A percentile compares a stretch with the other conserved stretches of the same genome.
Evolutionary conservation across 441 rosid genomes (phyloP).

Genomic region (Dalechampia spathulata): DNA sequence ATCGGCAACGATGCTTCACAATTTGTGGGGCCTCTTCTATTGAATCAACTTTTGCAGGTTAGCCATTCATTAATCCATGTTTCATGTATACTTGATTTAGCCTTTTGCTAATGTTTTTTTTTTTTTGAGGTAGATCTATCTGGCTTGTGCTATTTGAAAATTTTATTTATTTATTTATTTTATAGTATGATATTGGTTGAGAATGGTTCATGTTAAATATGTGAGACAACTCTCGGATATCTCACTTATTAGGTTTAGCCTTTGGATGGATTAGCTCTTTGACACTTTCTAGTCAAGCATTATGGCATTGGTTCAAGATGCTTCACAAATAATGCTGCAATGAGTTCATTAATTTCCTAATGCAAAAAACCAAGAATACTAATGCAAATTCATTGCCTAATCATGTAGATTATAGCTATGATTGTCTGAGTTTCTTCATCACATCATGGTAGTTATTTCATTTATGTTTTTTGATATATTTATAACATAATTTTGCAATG

Average conservation of each 20-base stretch:
- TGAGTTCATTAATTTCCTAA: not conserved
- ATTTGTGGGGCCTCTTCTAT: slow-evolving; percentile 88
- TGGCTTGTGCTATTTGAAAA: not conserved
- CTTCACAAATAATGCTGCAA: not conserved
- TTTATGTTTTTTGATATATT: too few relatives aligned
- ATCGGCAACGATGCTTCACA: slow-evolving; percentile 93
- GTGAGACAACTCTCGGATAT: too few relatives aligned
- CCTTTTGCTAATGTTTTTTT: slow-evolving; percentile 3
- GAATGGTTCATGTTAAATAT: not conserved
- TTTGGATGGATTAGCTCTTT: too few relatives aligned
- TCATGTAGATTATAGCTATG: not conserved
- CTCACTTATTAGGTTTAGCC: too few relatives aligned
- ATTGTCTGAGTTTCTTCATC: not conserved
- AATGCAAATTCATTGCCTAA: not conserved
- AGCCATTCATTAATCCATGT: slow-evolving; percentile 17
- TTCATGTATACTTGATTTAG: slow-evolving; percentile 9
- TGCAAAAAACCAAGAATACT: not conserved
- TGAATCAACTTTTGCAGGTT: slow-evolving; percentile 88
- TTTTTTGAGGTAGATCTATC: not conserved
- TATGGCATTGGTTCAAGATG: not conserved
- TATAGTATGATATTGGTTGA: not conserved
- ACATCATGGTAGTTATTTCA: not conserved
- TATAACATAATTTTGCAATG: not conserved
- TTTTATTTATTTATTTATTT: not conserved
- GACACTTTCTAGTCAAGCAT: not conserved